A percentile compares a stretch with the other conserved stretches of the same genome.
Conservation (phyloP, 768 basidiomycete species). For the Mycena galopus region DNA sequence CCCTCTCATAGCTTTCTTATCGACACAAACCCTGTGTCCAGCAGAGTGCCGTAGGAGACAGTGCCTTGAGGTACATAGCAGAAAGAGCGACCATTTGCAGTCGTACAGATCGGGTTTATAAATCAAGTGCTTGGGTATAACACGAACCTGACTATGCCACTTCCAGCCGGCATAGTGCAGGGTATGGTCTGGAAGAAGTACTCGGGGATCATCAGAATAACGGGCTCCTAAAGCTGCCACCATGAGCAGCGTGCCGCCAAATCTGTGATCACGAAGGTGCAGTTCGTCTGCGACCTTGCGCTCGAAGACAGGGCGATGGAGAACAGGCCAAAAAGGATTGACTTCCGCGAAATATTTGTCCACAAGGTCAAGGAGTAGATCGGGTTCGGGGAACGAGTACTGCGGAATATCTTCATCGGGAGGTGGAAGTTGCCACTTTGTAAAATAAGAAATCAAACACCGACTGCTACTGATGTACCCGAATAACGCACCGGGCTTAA, state of each 20-base stretch:
- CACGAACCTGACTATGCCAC: conserved; percentile 59
- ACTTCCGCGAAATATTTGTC: conserved; percentile 67
- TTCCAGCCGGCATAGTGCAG: conserved; percentile 67
- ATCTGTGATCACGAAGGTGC: conserved; percentile 64
- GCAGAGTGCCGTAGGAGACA: conserved; percentile 57
- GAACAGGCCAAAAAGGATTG: conserved; percentile 70
- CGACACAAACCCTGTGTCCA: too few species aligned
- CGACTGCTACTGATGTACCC: background rate
- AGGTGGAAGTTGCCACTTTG: conserved; percentile 24
- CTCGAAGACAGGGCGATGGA: conserved; percentile 82
- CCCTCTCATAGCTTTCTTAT: too few species aligned
- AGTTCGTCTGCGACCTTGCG: conserved; percentile 60
- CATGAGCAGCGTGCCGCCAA: conserved; percentile 51
- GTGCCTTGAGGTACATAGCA: conserved; percentile 56
- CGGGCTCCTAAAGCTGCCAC: conserved; percentile 70
- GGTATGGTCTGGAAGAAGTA: conserved; percentile 47
- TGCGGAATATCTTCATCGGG: conserved; percentile 37
- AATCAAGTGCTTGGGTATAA: conserved; percentile 25
- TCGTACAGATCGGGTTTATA: conserved; percentile 32
- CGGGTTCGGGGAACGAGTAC: conserved; percentile 64
- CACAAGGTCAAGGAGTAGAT: conserved; percentile 67
- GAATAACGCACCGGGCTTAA: conserved; percentile 53
- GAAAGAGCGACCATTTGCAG: conserved; percentile 35
- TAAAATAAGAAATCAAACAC: background rate
- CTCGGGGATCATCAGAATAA: conserved; percentile 70